Evolutionary conservation across 305 asterid species (phyloP).

Genomic region (Coffea humblotiana): DNA sequence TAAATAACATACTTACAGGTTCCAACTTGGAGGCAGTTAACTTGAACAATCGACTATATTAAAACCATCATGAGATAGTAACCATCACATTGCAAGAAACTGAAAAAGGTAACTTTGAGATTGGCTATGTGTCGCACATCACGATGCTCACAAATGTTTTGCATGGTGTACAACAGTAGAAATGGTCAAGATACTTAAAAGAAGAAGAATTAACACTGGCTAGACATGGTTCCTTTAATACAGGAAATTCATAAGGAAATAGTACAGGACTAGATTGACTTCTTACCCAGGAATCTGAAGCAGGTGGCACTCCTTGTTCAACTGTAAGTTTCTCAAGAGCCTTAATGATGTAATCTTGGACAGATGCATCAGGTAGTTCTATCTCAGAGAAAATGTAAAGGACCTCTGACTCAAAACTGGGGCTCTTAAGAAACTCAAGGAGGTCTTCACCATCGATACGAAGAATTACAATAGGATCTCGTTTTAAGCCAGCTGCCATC

Average conservation of each 20-base stretch:
- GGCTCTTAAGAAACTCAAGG: conserved; percentile 52
- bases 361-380: conserved; percentile 45
- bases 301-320: conserved; percentile 93
- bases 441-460: conserved; percentile 94
- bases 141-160: background rate
- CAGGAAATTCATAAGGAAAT: background rate
- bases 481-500: conserved; percentile 95
- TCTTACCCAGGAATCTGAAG: conserved; percentile 86
- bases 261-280: background rate
- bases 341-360: conserved; percentile 55
- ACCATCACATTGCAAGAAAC: background rate
- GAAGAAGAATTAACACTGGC: background rate
- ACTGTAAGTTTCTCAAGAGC: conserved; percentile 80
- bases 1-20: background rate
- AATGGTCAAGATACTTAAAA: background rate
- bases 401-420: conserved; percentile 61
- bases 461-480: conserved; percentile 92
- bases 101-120: background rate
- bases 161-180: background rate
- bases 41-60: background rate
- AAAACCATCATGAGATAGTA: background rate
- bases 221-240: background rate
- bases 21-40: background rate
- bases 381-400: conserved; percentile 58
- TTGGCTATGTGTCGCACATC: background rate